Evolutionary conservation across 768 basidiomycete species (phyloP), one percentile per base, ranked within the genome.

Genomic region (Wakefieldia striispora): DNA sequence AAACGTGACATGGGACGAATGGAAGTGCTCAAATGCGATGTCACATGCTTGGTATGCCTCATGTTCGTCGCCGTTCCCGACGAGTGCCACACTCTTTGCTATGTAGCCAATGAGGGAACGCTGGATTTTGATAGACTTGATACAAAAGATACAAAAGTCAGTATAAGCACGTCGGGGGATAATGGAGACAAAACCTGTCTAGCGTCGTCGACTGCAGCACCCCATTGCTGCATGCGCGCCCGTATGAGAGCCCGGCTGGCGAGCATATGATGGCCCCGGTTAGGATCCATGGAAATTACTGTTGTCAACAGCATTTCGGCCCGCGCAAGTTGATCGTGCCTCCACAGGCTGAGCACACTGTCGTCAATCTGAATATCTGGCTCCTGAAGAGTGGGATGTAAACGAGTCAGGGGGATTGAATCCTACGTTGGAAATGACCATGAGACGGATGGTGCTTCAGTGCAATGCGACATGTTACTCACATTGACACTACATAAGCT

Each of bases 41-140:
- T 33, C 33, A 6, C 33, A 33, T 4, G 5, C 6, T 16, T 33
- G 3, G 8, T 33, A 33, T 33, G 33, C 33, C 4, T 33, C 5
- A 5, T 33, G 14, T 16, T 3, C 14, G 14, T 33, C 14, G 6
- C 33, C 14, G 6, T 33, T 33, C 6, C 42, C 42, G 11, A 43
- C 42, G 20, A 33, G 42, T 12, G 26, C 42, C 11, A 43, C 27
- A 20, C 27, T 19, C 29, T 33, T 43, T 20, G 52, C 47, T 6
- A 53, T 45, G 14, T 41, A 26, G 3, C 47, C 52, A 24, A 53
- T 45, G 17, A 35, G n/a, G 8, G 52, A 53, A 1, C 31, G 43
- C 9, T 37, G 43, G 1, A 35, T 37, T 26, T 37, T 11, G 6
- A 53, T 29, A 2, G 47, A 45, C 52, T 53, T 34, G 33, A 9